Evolutionary conservation across 495 filamentous ascomycete species (phyloP).

Genomic region (Evansstolkia leycettana): DNA sequence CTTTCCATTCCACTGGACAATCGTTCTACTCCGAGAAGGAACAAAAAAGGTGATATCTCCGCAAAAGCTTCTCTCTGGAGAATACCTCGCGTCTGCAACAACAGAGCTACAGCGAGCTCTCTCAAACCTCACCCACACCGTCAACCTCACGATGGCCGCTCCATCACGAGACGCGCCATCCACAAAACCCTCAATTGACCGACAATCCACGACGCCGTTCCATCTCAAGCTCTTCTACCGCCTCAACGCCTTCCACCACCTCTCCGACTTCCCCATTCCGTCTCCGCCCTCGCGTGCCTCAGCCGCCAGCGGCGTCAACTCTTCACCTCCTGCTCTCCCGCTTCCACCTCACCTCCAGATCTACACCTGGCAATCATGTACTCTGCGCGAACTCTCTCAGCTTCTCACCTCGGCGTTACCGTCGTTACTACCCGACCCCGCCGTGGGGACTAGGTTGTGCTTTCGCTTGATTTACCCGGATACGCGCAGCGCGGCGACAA

Average conservation of each 20-base stretch:
- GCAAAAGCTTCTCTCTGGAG: too few relatives aligned
- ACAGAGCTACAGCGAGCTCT: too few relatives aligned
- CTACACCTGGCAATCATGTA: constrained; percentile 81
- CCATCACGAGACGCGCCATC: background rate
- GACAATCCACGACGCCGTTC: constrained; percentile 74
- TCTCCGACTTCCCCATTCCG: constrained; percentile 21
- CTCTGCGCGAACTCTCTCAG: constrained; percentile 68
- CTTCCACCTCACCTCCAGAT: constrained; percentile 65
- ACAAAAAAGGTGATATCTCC: too few relatives aligned
- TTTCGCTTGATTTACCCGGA: constrained; percentile 85
- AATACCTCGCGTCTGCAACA: too few relatives aligned
- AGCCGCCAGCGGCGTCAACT: constrained; percentile 20
- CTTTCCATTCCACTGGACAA: too few relatives aligned
- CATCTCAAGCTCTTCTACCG: constrained; percentile 85
- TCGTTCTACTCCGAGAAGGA: too few relatives aligned
- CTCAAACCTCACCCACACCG: too few relatives aligned
- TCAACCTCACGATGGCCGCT: too few relatives aligned
- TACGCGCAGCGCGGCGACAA: constrained; percentile 40
- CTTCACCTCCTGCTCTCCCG: constrained; percentile 21
- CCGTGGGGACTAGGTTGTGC: constrained; percentile 67
- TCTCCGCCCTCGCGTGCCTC: constrained; percentile 1
- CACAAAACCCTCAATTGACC: constrained; percentile 31
- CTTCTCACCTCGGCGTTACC: constrained; percentile 60
- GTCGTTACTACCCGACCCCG: constrained; percentile 55
- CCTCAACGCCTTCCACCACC: constrained; percentile 54